These are phyloP conservation scores for Rutidosis leptorrhynchoides DNA, from an alignment of 129 eudicot species.

Conservation along the genomic window DNA sequence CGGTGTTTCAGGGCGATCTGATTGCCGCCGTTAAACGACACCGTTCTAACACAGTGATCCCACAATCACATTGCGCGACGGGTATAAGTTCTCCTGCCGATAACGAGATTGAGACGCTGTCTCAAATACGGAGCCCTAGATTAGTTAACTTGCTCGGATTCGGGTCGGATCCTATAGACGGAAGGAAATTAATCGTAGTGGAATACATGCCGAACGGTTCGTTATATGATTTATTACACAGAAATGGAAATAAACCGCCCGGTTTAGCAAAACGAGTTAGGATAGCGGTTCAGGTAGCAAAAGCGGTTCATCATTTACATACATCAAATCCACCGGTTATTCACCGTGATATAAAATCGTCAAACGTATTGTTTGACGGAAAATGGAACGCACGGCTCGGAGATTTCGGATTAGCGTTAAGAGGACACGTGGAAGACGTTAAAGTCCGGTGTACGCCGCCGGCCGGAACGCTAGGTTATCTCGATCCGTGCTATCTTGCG, in stretches of 20 bases:
- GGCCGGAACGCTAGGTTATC: conserved; percentile 94
- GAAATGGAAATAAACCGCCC: conserved; percentile 22
- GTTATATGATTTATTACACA: conserved; percentile 58
- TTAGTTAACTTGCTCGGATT: conserved; percentile 74
- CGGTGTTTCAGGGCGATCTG: conserved; percentile 36
- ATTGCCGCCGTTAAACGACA: conserved; percentile 61
- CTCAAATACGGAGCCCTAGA: conserved; percentile 58
- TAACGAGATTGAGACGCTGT: conserved; percentile 74
- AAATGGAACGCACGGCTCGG: conserved; percentile 59
- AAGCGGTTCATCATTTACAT: conserved; percentile 67
- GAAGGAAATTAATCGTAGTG: conserved; percentile 50
- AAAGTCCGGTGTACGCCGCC: conserved; percentile 70
- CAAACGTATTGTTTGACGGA: conserved; percentile 67
- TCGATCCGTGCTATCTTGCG: conserved; percentile 85
- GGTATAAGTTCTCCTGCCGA: conserved; percentile 43
- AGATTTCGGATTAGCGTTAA: conserved; percentile 80
- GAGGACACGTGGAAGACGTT: conserved; percentile 90
- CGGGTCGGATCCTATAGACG: conserved; percentile 31
- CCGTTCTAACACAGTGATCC: background rate
- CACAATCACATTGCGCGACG: conserved; percentile 3
- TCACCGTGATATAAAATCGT: conserved; percentile 89
- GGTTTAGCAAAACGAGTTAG: conserved; percentile 58
- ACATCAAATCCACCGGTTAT: conserved; percentile 69
- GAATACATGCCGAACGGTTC: conserved; percentile 92
- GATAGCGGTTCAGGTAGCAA: conserved; percentile 61